These are phyloP conservation scores for Climacium dendroides DNA, from an alignment of 225 moss, liverwort and hornwort species.

Conservation along the genomic window DNA sequence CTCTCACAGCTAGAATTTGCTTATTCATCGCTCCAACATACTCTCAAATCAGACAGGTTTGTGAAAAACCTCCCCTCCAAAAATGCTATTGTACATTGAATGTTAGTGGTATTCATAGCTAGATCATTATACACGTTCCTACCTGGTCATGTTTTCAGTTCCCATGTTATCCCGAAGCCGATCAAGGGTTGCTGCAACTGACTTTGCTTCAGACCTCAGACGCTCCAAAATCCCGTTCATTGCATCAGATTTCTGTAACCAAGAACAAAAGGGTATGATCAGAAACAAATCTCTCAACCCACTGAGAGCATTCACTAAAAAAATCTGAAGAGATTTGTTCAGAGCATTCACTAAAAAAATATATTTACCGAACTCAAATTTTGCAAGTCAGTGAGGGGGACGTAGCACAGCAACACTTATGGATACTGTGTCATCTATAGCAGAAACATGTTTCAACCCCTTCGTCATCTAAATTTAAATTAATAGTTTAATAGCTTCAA, in stretches of 20 bases:
- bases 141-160: conserved; percentile 4
- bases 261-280: neutral
- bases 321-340: too few species aligned
- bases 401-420: neutral
- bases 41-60: neutral
- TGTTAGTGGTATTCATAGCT: neutral
- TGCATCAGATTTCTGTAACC: conserved; percentile 30
- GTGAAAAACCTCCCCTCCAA: neutral
- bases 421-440: neutral
- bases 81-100: conserved; percentile 9
- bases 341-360: neutral
- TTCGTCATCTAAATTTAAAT: neutral
- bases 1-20: neutral
- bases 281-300: neutral
- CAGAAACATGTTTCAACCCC: neutral
- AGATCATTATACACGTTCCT: neutral
- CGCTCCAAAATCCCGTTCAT: conserved; percentile 39
- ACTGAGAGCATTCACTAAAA: too few species aligned
- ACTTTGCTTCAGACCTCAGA: conserved; percentile 29
- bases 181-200: conserved; percentile 35
- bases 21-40: neutral
- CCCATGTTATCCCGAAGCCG: conserved; percentile 17
- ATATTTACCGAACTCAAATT: neutral
- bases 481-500: neutral
- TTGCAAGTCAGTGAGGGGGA: neutral